Evolutionary conservation across 768 basidiomycete genomes (phyloP), one percentile per base, ranked within the genome.

Genomic region (Clitopilus passeckerianus): DNA sequence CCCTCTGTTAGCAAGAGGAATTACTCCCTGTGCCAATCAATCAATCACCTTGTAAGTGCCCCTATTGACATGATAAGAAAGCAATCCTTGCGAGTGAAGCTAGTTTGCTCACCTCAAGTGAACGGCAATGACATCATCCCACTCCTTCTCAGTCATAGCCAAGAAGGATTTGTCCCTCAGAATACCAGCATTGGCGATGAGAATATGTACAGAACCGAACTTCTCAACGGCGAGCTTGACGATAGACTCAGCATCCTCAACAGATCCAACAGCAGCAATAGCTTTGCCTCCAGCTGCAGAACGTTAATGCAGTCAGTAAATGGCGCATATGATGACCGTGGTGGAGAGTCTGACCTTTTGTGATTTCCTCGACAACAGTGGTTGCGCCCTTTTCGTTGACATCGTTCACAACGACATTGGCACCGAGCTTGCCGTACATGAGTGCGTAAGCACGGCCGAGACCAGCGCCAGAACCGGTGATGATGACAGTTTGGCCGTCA

Each of bases 401-500:
- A 67, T 99, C 97, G 70, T 98, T 99, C 44, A 98, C 86, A 50
- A 98, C 91, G 33, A 99, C 91, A 66, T 97, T 97, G 9, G 94
- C 96, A n/a, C 97, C 96, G 8, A 95, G 85, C 57, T 83, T 86
- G 23, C 83, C 91, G 68, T 90, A 98, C 91, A 98, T 91, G 44
- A 89, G 80, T 0, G 97, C 91, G 68, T 98, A 97, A 1, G 85
- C 84, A 27, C 97, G 87, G 16, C 97, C 97, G 30, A 99, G 86
- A 56, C 96, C 97, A 24, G 90, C 93, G 43, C 96, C 96, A 6
- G 95, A 92, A 37, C 96, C 97, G 1, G 97, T 98, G 65, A 98
- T 82, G 66, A 99, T 86, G 60, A 91, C 91, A 10, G 94, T 96
- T 77, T 98, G 89, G 15, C 86, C 90, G 60, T 92, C 90, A 69